These are phyloP conservation scores for Sugiyamaella novakii DNA, from an alignment of 1,139 yeast species.

Conservation along the genomic window DNA sequence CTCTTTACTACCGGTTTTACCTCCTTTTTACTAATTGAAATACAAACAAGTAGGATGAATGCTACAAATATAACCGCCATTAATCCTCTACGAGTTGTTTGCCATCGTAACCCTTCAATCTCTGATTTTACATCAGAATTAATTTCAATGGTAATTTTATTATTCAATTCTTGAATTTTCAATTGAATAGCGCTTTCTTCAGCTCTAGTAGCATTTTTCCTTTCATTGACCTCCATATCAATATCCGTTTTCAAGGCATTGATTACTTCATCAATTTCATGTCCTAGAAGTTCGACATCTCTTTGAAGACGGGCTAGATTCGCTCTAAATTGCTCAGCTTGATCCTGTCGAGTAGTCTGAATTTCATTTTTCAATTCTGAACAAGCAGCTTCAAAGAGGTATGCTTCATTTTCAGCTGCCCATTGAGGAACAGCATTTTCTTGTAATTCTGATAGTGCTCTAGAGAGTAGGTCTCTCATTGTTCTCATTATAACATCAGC, in stretches of 20 bases:
- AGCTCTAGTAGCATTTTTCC: conserved; percentile 79
- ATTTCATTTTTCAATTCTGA: conserved; percentile 83
- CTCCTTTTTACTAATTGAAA: conserved; percentile 47
- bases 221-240: conserved; percentile 83
- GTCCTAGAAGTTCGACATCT: conserved; percentile 68
- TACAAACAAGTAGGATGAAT: conserved; percentile 52
- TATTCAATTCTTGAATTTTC: conserved; percentile 79
- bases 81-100: conserved; percentile 84
- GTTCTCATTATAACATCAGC: conserved; percentile 45
- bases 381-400: conserved; percentile 89
- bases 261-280: conserved; percentile 73
- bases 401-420: conserved; percentile 82
- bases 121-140: conserved; percentile 82
- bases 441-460: conserved; percentile 57
- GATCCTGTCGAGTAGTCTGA: conserved; percentile 69
- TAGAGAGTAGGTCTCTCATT: conserved; percentile 41
- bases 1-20: conserved; percentile 37
- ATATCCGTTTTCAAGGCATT: conserved; percentile 71
- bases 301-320: conserved; percentile 71
- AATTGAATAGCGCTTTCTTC: conserved; percentile 70
- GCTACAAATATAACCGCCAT: conserved; percentile 58
- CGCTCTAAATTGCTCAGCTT: conserved; percentile 67
- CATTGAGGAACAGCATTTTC: conserved; percentile 62
- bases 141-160: conserved; percentile 81
- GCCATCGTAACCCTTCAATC: conserved; percentile 90